Conservation (phyloP, 306 rosid species). For the Fragaria iinumae region DNA sequence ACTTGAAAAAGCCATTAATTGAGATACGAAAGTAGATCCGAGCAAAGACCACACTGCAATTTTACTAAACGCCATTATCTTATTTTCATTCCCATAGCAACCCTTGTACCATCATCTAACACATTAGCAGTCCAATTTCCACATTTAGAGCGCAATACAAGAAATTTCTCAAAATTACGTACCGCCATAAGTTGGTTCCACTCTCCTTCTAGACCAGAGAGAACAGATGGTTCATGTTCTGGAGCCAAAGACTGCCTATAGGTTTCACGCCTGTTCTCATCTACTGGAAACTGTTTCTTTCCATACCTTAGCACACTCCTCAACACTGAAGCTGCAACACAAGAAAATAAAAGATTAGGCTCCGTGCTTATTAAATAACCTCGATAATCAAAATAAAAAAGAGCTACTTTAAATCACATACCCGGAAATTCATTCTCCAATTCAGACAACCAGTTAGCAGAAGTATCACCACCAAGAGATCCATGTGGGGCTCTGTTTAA, state of each 20-base stretch:
- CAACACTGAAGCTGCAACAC: slow-evolving; percentile 75
- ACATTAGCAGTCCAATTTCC: slow-evolving; percentile 7
- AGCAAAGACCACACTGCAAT: not conserved
- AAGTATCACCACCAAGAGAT: slow-evolving; percentile 50
- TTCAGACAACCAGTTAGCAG: slow-evolving; percentile 55
- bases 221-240: slow-evolving; percentile 42
- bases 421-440: slow-evolving; percentile 97
- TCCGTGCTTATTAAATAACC: not conserved
- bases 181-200: slow-evolving; percentile 74
- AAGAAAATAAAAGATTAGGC: slow-evolving; percentile 2
- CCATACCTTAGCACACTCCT: slow-evolving; percentile 73
- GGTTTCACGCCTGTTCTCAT: slow-evolving; percentile 87
- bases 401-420: slow-evolving; percentile 16
- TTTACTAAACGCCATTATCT: not conserved
- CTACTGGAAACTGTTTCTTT: slow-evolving; percentile 64
- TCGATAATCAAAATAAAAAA: slow-evolving; percentile 9
- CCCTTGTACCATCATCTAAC: not conserved
- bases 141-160: slow-evolving; percentile 2
- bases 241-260: slow-evolving; percentile 41
- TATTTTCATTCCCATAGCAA: not conserved
- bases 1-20: not conserved
- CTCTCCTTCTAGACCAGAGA: slow-evolving; percentile 53
- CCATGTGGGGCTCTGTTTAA: slow-evolving; percentile 37
- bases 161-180: slow-evolving; percentile 8
- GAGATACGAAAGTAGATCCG: not conserved